phyloP scores from a whole-genome alignment of 371 early-diverging fungal species.

The Mortierella polycephala region DNA sequence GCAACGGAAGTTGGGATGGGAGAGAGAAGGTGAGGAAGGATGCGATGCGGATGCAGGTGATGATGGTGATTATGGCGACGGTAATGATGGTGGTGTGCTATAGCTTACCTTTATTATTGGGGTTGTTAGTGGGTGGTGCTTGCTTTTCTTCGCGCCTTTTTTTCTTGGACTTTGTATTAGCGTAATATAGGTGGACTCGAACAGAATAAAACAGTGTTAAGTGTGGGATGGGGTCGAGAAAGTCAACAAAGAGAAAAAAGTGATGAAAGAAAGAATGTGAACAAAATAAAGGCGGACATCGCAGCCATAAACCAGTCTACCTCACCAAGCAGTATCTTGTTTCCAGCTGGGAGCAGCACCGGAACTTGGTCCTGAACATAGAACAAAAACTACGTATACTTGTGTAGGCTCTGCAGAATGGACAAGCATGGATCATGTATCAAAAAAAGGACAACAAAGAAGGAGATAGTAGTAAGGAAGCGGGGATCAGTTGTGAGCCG shows the following conservation, averaged over 20 bases:
- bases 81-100: no score
- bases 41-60: no score
- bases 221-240: background rate
- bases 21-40: no score
- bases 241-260: background rate
- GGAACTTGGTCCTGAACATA: background rate
- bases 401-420: no score
- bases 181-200: background rate
- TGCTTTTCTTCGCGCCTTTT: background rate
- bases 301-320: background rate
- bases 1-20: no score
- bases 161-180: background rate
- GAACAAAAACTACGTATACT: background rate
- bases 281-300: background rate
- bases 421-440: no score
- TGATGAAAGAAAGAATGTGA: background rate
- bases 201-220: background rate
- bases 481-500: no score
- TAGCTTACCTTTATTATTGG: no score
- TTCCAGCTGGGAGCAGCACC: constrained; percentile 4
- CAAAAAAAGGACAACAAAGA: no score
- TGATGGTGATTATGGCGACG: no score
- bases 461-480: no score
- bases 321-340: constrained; percentile 1
- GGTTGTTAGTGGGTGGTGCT: no score